Conservation (phyloP, 116 monocot species). For the Trichopus zeylanicus region DNA sequence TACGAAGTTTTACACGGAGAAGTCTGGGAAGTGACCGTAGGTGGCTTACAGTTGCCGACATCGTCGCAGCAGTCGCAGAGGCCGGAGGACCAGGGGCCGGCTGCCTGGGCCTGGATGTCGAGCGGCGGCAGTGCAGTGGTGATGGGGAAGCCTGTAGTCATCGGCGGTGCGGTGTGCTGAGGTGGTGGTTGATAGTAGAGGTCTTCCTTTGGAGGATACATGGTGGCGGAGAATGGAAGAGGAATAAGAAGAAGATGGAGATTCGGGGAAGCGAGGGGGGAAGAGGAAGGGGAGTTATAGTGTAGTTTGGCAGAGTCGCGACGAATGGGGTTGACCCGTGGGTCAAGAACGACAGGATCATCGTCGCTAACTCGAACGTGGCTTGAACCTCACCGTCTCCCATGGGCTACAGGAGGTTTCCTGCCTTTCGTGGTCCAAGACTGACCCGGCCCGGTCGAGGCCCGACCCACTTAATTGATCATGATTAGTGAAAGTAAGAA, state of each 20-base stretch:
- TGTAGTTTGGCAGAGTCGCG: neutral
- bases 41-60: conserved; percentile 13
- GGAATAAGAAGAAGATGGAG: neutral
- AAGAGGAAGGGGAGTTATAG: neutral
- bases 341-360: neutral
- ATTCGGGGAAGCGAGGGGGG: neutral
- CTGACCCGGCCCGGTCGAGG: no score
- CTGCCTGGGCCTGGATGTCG: neutral
- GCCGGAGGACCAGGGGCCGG: conserved; percentile 17
- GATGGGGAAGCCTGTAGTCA: neutral
- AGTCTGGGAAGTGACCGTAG: neutral
- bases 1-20: neutral
- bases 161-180: neutral
- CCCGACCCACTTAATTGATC: no score
- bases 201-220: neutral
- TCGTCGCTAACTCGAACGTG: no score
- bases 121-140: neutral
- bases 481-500: no score
- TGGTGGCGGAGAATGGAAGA: neutral
- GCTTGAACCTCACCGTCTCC: no score
- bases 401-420: no score
- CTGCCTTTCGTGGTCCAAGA: no score
- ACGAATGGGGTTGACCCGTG: neutral
- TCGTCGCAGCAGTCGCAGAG: conserved; percentile 26
- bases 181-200: neutral